Percentiles rank a stretch among this genome's conserved stretches.
Conservation (phyloP, 345 rosid genomes). For the Eucalyptus pauciflora region DNA sequence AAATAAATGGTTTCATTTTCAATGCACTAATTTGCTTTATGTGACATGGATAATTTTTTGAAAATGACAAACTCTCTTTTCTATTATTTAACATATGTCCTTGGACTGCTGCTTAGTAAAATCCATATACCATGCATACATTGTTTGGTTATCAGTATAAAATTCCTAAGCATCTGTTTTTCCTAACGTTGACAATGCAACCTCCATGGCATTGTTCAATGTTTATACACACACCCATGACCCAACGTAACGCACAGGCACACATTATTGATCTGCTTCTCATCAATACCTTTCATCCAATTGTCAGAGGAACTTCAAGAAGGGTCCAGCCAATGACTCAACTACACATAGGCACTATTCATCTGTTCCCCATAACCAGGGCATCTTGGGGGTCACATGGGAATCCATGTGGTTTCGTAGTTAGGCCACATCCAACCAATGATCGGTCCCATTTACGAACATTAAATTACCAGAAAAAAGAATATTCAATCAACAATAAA, state of each 20-base stretch:
- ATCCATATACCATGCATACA: background rate
- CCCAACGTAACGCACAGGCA: background rate
- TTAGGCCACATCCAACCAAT: constrained; percentile 7
- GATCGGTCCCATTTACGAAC: background rate
- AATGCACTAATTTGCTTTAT: background rate
- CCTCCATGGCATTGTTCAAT: background rate
- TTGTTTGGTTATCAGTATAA: background rate
- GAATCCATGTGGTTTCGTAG: constrained; percentile 19
- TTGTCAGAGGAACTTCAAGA: background rate
- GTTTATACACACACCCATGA: background rate
- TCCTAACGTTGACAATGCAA: background rate
- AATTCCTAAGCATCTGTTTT: background rate
- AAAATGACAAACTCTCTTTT: background rate
- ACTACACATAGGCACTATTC: background rate
- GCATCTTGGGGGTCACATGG: constrained; percentile 32
- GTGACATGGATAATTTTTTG: background rate
- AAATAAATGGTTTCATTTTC: background rate
- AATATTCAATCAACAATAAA: background rate
- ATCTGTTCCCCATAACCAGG: constrained; percentile 34
- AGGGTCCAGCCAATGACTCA: background rate
- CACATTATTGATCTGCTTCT: background rate
- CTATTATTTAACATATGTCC: background rate
- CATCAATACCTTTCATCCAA: constrained; percentile 1
- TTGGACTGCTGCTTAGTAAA: background rate
- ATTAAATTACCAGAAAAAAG: background rate